Conservation (phyloP, 306 rosid species). For the Arachis hypogaea region DNA sequence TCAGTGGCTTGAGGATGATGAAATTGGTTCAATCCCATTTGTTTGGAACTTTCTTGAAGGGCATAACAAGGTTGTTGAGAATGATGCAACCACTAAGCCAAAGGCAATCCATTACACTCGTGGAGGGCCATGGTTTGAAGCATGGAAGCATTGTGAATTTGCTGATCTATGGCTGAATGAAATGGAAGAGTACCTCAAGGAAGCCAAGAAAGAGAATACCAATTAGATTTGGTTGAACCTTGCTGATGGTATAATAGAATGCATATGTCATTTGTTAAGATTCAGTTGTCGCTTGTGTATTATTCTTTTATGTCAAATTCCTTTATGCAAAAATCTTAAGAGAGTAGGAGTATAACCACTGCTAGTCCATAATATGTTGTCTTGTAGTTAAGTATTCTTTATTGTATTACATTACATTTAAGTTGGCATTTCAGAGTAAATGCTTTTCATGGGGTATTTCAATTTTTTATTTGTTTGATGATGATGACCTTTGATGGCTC, state of each 20-base stretch:
- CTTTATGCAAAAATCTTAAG: slow-evolving; percentile 32
- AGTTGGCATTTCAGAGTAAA: slow-evolving; percentile 41
- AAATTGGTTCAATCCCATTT: slow-evolving; percentile 68
- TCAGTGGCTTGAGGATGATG: slow-evolving; percentile 75
- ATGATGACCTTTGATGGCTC: slow-evolving; percentile 21
- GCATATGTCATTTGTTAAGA: slow-evolving; percentile 11
- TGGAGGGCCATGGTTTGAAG: slow-evolving; percentile 82
- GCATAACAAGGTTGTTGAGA: slow-evolving; percentile 59
- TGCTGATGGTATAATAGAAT: not conserved
- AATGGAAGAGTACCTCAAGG: slow-evolving; percentile 52
- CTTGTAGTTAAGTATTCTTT: slow-evolving; percentile 30
- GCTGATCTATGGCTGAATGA: slow-evolving; percentile 73
- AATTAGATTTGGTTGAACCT: slow-evolving; percentile 30
- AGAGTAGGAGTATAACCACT: slow-evolving; percentile 32
- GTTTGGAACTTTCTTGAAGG: slow-evolving; percentile 83
- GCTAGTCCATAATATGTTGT: slow-evolving; percentile 26
- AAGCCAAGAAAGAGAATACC: slow-evolving; percentile 42
- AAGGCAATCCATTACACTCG: slow-evolving; percentile 75
- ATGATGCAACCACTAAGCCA: slow-evolving; percentile 54
- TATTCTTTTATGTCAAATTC: slow-evolving; percentile 45
- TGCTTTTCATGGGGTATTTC: slow-evolving; percentile 33
- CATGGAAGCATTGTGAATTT: slow-evolving; percentile 78
- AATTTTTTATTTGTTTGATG: slow-evolving; percentile 37
- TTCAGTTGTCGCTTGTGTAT: slow-evolving; percentile 5
- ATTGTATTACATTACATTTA: slow-evolving; percentile 2